Evolutionary conservation across 2,329 filamentous ascomycete genomes (phyloP), one percentile per base, ranked within the genome.

Genomic region (Cladobotryum mycophilum): DNA sequence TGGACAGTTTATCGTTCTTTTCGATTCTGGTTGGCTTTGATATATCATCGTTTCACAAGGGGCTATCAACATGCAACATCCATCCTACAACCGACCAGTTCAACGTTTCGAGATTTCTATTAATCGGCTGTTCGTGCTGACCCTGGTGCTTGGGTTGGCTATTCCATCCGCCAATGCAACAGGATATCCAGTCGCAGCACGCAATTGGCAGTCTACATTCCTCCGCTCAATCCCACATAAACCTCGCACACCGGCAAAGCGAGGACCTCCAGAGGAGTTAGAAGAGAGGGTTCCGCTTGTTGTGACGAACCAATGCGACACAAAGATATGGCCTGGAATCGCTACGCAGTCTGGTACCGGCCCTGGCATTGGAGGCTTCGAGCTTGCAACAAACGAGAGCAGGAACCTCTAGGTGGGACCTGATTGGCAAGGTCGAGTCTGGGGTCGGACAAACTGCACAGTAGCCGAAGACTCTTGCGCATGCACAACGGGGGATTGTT

Each of bases 391-490:
- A 3, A 81, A 84, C 41, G 70, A 76, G 34, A 81, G 76, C 48
- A 79, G 68, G 54, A 76, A 78, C 40, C 71, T 90, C 53, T 81
- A 76, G 48, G 86, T 93, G 20, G 80, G 82, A 11, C 72, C 78
- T 45, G 81, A 89, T 58, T 95, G 88, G 89, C 84, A 88, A 63
- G 89, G 89, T 9, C 80, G 89, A 48, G 74, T 93, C 25, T 93
- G 88, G 89, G 89, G 84, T 12, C 76, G 89, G 48, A 92, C 88
- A 15, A 93, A 93, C 63, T 95, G 89, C 70, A 87, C 80, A 37
- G 89, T 90, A 65, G 81, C 84, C 58, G 73, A 73, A 14, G 76
- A 82, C 44, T 85, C 84, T 1, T 81, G 76, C 47, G 82, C 85
- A 18, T 93, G 89, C 67, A 66, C 73, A 46, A 89, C 88, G 2